These are phyloP conservation scores for Penicillium samsonianum DNA, from an alignment of 495 filamentous ascomycete genomes.

Conservation along the genomic window DNA sequence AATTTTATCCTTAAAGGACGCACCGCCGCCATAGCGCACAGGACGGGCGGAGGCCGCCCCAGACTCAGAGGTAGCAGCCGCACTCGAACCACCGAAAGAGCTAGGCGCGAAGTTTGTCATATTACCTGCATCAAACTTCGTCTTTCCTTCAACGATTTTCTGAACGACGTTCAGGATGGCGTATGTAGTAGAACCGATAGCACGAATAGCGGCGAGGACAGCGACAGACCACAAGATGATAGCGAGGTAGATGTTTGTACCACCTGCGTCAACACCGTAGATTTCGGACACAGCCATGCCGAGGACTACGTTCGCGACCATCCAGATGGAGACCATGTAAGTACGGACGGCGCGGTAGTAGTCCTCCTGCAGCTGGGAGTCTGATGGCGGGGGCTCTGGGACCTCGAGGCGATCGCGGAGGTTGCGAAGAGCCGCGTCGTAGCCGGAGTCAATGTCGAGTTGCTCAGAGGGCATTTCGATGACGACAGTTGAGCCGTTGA, in stretches of 20 bases:
- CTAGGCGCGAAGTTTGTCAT: constrained; percentile 35
- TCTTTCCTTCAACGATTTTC: constrained; percentile 79
- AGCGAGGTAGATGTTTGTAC: constrained; percentile 88
- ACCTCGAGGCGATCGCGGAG: constrained; percentile 92
- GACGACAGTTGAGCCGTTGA: constrained; percentile 65
- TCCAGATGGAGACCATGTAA: constrained; percentile 98
- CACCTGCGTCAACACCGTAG: constrained; percentile 63
- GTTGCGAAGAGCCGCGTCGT: constrained; percentile 96
- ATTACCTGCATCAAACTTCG: constrained; percentile 58
- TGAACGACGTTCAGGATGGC: constrained; percentile 80
- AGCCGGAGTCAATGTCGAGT: constrained; percentile 96
- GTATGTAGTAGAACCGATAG: constrained; percentile 78
- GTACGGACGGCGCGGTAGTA: constrained; percentile 98
- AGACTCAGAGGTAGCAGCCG: constrained; percentile 31
- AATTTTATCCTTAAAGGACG: constrained; percentile 41
- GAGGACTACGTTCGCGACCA: constrained; percentile 86
- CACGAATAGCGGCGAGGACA: constrained; percentile 77
- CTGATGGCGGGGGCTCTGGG: constrained; percentile 56
- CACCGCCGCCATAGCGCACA: constrained; percentile 37
- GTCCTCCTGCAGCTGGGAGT: constrained; percentile 90
- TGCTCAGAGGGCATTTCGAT: constrained; percentile 98
- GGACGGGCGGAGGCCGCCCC: constrained; percentile 22
- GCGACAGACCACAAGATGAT: constrained; percentile 95
- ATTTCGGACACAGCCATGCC: constrained; percentile 93
- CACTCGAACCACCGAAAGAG: constrained; percentile 27